Base-by-base conservation (phyloP, 1,284 basidiomycete genomes). In the Apiotrichum akiyoshidainum region DNA sequence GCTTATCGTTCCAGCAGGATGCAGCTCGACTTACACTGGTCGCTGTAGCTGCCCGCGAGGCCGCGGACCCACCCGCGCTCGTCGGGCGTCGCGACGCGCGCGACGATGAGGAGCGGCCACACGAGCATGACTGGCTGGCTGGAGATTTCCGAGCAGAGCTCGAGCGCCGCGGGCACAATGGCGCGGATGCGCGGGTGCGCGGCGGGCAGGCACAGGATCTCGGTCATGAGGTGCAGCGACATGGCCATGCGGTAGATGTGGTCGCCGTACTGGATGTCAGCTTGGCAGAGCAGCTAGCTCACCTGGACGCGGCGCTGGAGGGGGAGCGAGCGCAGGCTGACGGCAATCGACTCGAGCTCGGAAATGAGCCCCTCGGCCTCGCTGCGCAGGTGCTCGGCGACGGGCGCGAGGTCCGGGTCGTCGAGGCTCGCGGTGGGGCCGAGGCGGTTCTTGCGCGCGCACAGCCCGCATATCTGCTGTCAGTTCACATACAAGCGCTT, bases 81-180 rank as follows among this genome's bases (percentile, higher is more conserved):
- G 1, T 31, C 34, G 7, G 17, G 9, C 37, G 21, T 35, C 45
- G 45, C 35, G 21, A 41, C 53, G 12, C 53, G 45, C 22, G 53
- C 45, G 26, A 47, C 7, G 19, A 46, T 39, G 34, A 67, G 51
- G 17, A 67, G 37, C 14, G 66, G 66, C 64, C 64, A 65, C 33
- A 67, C 41, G 14, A 67, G 54, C 55, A 58, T 60, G 50, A 62
- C 53, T 8, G 62, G 62, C 54, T 64, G 47, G 21, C 31, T 54
- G 14, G 57, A 59, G 21, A 65, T 55, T 46, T 67, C 64, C 11
- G 61, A 57, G 56, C 66, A 67, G 5, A 67, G 53, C 57, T 47
- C 53, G 26, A 54, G 53, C 26, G 46, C 46, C 14, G 53, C 46
- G 7, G 53, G 53, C 10, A 54, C 53, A 7, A 54, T n/a, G 10